phyloP scores from a whole-genome alignment of 148 eudicot species.

The Camellia sinensis region DNA sequence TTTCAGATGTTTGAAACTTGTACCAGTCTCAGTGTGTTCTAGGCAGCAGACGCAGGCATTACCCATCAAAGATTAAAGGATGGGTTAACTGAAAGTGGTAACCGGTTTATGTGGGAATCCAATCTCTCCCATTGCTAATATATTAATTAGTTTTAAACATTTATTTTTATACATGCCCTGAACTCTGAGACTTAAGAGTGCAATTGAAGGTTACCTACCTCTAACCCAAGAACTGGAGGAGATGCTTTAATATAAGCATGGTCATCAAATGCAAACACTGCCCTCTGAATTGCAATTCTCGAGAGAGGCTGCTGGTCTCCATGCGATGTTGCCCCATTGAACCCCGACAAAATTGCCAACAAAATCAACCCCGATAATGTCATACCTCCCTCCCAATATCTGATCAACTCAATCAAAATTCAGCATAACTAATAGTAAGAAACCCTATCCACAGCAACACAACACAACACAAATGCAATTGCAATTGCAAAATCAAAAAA shows the following conservation, averaged over 20 bases:
- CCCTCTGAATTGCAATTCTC: constrained; percentile 52
- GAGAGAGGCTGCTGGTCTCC: constrained; percentile 65
- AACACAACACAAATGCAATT: too few species aligned
- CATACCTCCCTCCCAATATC: constrained; percentile 16
- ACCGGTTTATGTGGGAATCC: neutral
- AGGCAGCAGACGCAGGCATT: neutral
- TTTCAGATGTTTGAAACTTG: neutral
- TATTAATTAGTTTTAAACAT: neutral
- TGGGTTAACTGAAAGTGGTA: neutral
- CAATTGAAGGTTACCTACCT: constrained; percentile 23
- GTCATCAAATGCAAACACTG: constrained; percentile 42
- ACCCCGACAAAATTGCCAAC: constrained; percentile 32
- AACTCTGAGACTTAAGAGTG: too few species aligned
- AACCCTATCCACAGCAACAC: neutral
- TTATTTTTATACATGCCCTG: too few species aligned
- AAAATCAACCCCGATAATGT: constrained; percentile 22
- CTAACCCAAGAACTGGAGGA: constrained; percentile 64
- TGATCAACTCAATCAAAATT: constrained; percentile 9
- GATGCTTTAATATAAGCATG: constrained; percentile 53
- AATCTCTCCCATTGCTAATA: neutral
- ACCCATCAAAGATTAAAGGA: neutral
- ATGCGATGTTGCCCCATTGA: constrained; percentile 39
- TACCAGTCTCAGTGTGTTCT: too few species aligned
- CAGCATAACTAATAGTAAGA: neutral
- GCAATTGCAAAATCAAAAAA: neutral